Conservation (phyloP, 371 early-diverging fungal species). For the Rhizopus arrhizus region DNA sequence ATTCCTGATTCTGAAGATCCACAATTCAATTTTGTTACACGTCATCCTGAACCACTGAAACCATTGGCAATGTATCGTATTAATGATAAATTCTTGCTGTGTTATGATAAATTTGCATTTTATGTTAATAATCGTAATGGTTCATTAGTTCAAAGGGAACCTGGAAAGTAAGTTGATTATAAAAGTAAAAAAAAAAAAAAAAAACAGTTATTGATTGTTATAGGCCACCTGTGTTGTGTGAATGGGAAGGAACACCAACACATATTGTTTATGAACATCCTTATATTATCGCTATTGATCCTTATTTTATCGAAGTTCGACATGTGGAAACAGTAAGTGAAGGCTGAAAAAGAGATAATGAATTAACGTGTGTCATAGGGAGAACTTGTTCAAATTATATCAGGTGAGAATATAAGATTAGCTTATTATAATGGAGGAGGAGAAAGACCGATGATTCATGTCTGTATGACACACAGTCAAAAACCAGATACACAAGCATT, state of each 20-base stretch:
- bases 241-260: slow-evolving; percentile 64
- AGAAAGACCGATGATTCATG: slow-evolving; percentile 46
- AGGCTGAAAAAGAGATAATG: background rate
- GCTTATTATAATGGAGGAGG: slow-evolving; percentile 49
- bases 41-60: slow-evolving; percentile 67
- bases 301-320: slow-evolving; percentile 87
- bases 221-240: slow-evolving; percentile 46
- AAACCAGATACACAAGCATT: slow-evolving; percentile 50
- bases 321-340: slow-evolving; percentile 75
- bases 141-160: slow-evolving; percentile 40
- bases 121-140: slow-evolving; percentile 79
- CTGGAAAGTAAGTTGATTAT: slow-evolving; percentile 37
- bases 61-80: slow-evolving; percentile 89
- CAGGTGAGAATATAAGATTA: slow-evolving; percentile 53
- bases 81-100: slow-evolving; percentile 72
- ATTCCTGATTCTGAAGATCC: slow-evolving; percentile 79
- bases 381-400: slow-evolving; percentile 51
- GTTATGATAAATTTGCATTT: slow-evolving; percentile 92
- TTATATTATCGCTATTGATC: slow-evolving; percentile 87
- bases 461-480: slow-evolving; percentile 50
- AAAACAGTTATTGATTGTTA: background rate
- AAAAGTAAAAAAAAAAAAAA: background rate
- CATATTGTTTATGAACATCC: slow-evolving; percentile 76
- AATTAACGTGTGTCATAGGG: slow-evolving; percentile 29
- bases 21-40: slow-evolving; percentile 79